Conservation (phyloP, 331 rosid genomes). For the Quercus lobata region DNA sequence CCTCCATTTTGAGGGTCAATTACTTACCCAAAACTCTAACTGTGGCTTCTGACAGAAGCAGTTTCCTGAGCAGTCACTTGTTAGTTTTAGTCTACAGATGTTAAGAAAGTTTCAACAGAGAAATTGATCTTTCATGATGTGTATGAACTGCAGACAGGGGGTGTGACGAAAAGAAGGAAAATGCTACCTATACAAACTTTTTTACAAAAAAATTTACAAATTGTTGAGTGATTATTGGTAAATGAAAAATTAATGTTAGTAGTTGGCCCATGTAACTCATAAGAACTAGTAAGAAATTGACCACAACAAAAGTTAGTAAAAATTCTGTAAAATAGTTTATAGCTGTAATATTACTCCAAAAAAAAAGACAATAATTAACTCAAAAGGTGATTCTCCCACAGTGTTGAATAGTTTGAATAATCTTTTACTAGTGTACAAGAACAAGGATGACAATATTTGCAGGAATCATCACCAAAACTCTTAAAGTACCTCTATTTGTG, state of each 20-base stretch:
- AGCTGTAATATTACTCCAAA: neutral
- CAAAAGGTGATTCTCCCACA: no score
- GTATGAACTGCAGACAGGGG: no score
- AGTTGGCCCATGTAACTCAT: no score
- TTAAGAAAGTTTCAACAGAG: neutral
- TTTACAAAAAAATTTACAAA: neutral
- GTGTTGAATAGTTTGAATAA: no score
- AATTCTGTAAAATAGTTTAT: no score
- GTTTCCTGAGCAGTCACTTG: slow-evolving; percentile 38
- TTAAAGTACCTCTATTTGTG: neutral
- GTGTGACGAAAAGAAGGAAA: no score
- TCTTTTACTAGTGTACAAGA: neutral
- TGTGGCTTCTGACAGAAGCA: slow-evolving; percentile 20
- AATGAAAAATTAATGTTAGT: no score
- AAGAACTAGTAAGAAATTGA: no score
- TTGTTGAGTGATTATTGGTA: neutral
- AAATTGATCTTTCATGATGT: no score
- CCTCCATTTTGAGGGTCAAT: slow-evolving; percentile 41
- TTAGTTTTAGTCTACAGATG: slow-evolving; percentile 20
- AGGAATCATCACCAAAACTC: neutral
- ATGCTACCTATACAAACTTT: no score
- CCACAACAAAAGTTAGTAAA: no score
- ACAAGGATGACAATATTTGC: neutral
- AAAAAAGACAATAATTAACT: neutral
- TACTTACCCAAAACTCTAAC: slow-evolving; percentile 40